Evolutionary conservation across 2,329 filamentous ascomycete species (phyloP), one percentile per base, ranked within the genome.

Genomic region (Aurifilum marmelostoma): DNA sequence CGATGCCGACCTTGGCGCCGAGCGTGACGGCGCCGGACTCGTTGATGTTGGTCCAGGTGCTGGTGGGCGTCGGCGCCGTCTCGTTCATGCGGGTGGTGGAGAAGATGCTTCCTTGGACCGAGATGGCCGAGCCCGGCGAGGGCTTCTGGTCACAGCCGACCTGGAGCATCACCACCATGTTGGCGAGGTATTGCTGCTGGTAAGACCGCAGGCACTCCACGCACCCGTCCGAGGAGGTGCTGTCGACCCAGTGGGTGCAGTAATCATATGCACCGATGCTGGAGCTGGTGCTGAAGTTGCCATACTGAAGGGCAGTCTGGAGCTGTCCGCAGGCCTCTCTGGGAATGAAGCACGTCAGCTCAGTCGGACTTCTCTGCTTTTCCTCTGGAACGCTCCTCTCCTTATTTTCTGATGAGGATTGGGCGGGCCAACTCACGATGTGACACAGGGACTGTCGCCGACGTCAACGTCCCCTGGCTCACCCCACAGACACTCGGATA

Each of bases 1-100:
- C 85, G 65, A 90, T 86, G 71, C 87, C 88, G 0, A 89, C 86
- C 67, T 88, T 86, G 16, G 81, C 85, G 5, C 84, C 86, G 1
- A 89, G 78, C 1, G 78, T 82, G 9, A 90, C 75, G 0, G 85
- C 80, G 0, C 84, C 83, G 74, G 83, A 82, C 39, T 80, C 76
- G 0, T 80, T 78, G 54, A 80, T 71, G n/a, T 83, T 76, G 0
- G 78, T 77, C 43, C 83, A 75, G 0, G 77, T 76, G 9, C 80
- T 77, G 0, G 78, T 78, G 0, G 82, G 78, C 0, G 82, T 79
- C 0, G 88, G 85, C 0, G 79, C 78, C 2, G 86, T 87, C 66
- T 87, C 80, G 69, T 84, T 84, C 54, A 88, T 81, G 0, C 73
- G 68, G 0, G 79, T 76, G 12, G 74, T 76, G 1, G 85, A 85